A percentile compares a stretch with the other conserved stretches of the same genome.
Conservation (phyloP, 129 eudicot genomes). For the Lactuca saligna region DNA sequence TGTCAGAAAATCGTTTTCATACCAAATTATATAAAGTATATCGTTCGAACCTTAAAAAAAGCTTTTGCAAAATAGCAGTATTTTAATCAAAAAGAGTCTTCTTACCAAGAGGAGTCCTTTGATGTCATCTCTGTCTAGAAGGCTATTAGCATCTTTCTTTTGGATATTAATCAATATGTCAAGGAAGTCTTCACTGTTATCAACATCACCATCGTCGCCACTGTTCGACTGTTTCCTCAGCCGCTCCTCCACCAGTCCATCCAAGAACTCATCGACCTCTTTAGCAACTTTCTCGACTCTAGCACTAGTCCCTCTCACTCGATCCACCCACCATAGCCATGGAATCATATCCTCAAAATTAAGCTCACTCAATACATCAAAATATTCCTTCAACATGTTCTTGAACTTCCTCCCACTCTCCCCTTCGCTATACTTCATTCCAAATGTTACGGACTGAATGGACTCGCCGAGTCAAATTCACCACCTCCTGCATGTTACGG, state of each 20-base stretch:
- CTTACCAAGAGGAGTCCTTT: constrained; percentile 55
- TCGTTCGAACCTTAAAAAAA: no score
- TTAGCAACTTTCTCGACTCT: constrained; percentile 38
- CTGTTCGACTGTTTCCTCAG: constrained; percentile 1
- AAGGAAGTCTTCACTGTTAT: constrained; percentile 33
- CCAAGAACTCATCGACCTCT: constrained; percentile 45
- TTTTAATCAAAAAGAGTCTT: background rate
- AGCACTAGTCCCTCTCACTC: constrained; percentile 32
- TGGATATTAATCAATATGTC: constrained; percentile 42
- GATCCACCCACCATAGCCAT: constrained; percentile 40
- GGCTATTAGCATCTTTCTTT: constrained; percentile 18
- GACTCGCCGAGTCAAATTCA: constrained; percentile 59
- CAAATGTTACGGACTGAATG: constrained; percentile 55
- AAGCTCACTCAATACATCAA: constrained; percentile 44
- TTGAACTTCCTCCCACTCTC: constrained; percentile 44
- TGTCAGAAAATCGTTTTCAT: no score
- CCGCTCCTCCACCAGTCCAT: constrained; percentile 47
- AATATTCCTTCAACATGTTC: constrained; percentile 41
- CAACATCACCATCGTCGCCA: constrained; percentile 17
- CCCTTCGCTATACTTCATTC: constrained; percentile 54
- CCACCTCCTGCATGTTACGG: background rate
- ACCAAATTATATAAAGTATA: no score
- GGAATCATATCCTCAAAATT: constrained; percentile 47
- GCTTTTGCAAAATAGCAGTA: no score
- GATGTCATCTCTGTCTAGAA: constrained; percentile 35